phyloP scores from a whole-genome alignment of 1,284 basidiomycete species.

The Sporisorium scitamineum region DNA sequence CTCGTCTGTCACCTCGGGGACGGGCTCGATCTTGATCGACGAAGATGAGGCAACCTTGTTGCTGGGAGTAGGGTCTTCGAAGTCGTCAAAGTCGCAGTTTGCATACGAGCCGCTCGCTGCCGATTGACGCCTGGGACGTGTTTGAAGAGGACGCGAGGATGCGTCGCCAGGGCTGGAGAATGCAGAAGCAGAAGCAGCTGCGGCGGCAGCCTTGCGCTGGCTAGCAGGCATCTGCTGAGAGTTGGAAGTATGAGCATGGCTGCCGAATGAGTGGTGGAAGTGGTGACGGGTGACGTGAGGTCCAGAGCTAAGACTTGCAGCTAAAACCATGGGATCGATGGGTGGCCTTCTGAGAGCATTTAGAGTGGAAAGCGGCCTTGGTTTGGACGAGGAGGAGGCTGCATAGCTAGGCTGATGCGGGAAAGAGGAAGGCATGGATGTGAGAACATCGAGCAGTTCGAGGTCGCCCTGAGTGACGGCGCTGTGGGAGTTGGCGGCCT shows the following conservation, averaged over 20 bases:
- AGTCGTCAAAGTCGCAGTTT: conserved; percentile 56
- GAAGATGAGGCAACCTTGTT: conserved; percentile 23
- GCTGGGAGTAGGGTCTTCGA: conserved; percentile 21
- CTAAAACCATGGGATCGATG: conserved; percentile 66
- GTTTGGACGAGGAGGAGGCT: conserved; percentile 9
- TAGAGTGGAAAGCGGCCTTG: conserved; percentile 55
- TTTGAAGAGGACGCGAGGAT: background rate
- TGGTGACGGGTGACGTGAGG: conserved; percentile 66
- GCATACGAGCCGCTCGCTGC: conserved; percentile 53
- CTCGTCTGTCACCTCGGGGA: conserved; percentile 52
- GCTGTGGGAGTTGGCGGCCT: conserved; percentile 36
- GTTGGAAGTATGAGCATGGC: conserved; percentile 31
- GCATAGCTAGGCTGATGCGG: conserved; percentile 30
- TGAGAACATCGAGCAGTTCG: conserved; percentile 57
- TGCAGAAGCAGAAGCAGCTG: conserved; percentile 10
- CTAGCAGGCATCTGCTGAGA: conserved; percentile 62
- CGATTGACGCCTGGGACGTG: conserved; percentile 24
- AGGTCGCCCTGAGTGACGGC: conserved; percentile 44
- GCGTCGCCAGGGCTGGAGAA: background rate
- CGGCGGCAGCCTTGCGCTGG: conserved; percentile 39
- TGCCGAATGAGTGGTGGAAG: conserved; percentile 62
- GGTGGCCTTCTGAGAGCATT: conserved; percentile 63
- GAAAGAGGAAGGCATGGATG: conserved; percentile 48
- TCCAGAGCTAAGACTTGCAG: conserved; percentile 61
- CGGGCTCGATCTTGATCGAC: conserved; percentile 33